Evolutionary conservation across 176 grass and related monocot genomes (phyloP).

Genomic region (Zoysia japonica): DNA sequence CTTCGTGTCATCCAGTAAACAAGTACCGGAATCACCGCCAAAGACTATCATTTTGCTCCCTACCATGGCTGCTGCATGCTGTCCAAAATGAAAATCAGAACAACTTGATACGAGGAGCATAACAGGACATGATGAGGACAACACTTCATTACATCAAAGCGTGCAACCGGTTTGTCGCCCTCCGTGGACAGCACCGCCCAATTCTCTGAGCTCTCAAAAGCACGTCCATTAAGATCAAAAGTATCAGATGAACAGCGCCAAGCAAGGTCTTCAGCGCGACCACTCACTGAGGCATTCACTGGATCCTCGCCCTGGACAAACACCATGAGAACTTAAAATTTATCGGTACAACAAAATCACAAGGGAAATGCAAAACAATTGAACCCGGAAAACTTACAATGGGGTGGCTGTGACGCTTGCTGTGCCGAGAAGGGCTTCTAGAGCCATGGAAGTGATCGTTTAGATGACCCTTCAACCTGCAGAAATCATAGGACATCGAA

Average conservation of each 20-base stretch:
- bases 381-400: constrained; percentile 58
- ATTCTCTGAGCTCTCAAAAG: constrained; percentile 74
- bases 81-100: constrained; percentile 30
- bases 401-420: constrained; percentile 55
- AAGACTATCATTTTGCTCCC: constrained; percentile 96
- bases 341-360: neutral
- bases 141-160: constrained; percentile 70
- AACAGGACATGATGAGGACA: neutral
- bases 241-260: constrained; percentile 64
- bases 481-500: constrained; percentile 13
- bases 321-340: constrained; percentile 26
- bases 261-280: constrained; percentile 57
- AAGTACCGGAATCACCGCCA: constrained; percentile 74
- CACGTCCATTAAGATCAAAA: constrained; percentile 57
- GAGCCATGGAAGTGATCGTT: constrained; percentile 67
- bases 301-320: constrained; percentile 73
- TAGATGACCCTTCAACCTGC: constrained; percentile 84
- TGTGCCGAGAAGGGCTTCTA: constrained; percentile 62
- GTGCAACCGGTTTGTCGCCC: constrained; percentile 69
- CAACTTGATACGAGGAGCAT: constrained; percentile 28
- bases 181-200: constrained; percentile 76
- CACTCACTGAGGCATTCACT: constrained; percentile 68
- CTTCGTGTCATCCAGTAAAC: constrained; percentile 84
- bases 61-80: constrained; percentile 93
- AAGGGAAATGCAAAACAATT: constrained; percentile 20